Conservation (phyloP, 331 rosid species). For the Cydonia oblonga region DNA sequence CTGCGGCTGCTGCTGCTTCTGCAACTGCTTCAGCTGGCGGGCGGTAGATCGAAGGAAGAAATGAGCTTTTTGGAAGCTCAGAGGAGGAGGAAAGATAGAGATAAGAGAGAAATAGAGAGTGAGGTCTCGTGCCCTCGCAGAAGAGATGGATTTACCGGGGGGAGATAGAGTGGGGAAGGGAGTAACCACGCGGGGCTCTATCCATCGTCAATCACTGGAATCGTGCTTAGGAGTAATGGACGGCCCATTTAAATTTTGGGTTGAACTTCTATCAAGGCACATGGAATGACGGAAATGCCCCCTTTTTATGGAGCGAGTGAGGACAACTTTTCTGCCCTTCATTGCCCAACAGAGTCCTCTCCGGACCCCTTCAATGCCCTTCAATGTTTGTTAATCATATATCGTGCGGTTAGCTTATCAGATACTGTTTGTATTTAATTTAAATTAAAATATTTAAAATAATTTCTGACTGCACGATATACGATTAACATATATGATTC, state of each 20-base stretch:
- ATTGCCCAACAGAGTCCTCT: too few species aligned
- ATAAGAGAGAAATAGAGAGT: not conserved
- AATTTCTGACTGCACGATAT: too few species aligned
- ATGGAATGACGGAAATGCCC: too few species aligned
- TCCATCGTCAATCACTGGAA: constrained; percentile 31
- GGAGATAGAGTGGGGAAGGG: not conserved
- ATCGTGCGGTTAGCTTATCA: too few species aligned
- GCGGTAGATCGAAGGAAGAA: not conserved
- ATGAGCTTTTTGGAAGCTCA: not conserved
- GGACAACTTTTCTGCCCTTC: not conserved
- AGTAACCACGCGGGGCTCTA: not conserved
- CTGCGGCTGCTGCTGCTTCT: not conserved
- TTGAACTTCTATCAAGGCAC: too few species aligned
- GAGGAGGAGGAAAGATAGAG: not conserved
- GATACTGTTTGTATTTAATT: too few species aligned
- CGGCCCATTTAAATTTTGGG: not conserved
- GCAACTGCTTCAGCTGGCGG: not conserved
- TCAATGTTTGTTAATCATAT: too few species aligned
- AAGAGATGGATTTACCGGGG: too few species aligned
- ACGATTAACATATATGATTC: too few species aligned
- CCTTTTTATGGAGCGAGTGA: not conserved
- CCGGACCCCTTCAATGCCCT: too few species aligned
- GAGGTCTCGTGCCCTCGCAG: too few species aligned
- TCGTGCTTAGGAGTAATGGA: not conserved
- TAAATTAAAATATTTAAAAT: too few species aligned